Percentiles rank a stretch among this genome's conserved stretches.
phyloP scores from a whole-genome alignment of 2,329 filamentous ascomycete genomes.

The Herpomyces periplanetae region DNA sequence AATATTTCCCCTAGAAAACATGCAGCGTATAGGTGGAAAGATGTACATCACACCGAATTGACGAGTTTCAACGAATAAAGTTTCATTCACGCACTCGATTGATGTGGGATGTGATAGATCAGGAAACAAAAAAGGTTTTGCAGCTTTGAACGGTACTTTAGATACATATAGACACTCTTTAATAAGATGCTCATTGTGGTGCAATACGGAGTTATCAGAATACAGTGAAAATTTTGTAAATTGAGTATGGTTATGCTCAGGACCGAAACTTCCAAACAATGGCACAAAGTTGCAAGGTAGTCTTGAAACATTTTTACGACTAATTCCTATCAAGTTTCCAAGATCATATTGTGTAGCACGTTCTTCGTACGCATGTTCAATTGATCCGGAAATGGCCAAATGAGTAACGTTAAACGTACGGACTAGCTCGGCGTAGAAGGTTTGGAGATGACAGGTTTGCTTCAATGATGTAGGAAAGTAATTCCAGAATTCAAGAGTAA shows the following conservation, averaged over 20 bases:
- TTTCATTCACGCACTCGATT: no score
- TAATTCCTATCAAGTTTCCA: constrained; percentile 2
- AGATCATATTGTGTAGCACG: constrained; percentile 2
- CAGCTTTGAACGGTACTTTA: no score
- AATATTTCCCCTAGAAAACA: constrained; percentile 74
- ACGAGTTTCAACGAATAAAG: constrained; percentile 26
- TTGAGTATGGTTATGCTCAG: no score
- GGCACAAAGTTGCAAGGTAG: constrained; percentile 27
- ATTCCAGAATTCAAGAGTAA: constrained; percentile 7
- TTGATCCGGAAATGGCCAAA: constrained; percentile 17
- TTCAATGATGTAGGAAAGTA: constrained; percentile 5
- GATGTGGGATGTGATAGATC: constrained; percentile 4
- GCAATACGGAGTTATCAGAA: no score
- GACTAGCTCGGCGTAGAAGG: constrained; percentile 10
- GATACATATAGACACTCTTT: no score
- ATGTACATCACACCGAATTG: constrained; percentile 39
- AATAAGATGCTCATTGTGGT: no score
- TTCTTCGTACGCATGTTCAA: constrained; percentile 6
- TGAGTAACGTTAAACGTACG: constrained; percentile 12
- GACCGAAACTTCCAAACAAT: constrained; percentile 34
- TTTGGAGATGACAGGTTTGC: constrained; percentile 6
- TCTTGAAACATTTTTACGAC: constrained; percentile 24
- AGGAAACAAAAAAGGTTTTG: no score
- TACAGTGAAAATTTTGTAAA: no score
- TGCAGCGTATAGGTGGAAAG: constrained; percentile 64